These are phyloP conservation scores for Xerocomus nothofagi DNA, from an alignment of 1,284 basidiomycete genomes.

Conservation along the genomic window DNA sequence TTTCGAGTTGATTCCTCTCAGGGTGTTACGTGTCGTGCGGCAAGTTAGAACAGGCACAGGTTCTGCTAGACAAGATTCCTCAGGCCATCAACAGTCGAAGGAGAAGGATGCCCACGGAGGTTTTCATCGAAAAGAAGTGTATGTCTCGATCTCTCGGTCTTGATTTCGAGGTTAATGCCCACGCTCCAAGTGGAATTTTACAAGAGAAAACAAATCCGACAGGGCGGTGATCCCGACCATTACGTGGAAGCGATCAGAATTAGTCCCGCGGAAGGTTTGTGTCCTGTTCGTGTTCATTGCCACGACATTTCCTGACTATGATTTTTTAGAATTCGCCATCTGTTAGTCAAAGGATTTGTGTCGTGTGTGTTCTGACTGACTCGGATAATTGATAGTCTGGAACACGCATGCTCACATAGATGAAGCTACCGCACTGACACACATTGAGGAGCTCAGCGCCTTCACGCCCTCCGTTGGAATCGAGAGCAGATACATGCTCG, in stretches of 20 bases:
- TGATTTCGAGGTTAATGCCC: background rate
- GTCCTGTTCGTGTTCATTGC: background rate
- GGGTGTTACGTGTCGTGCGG: conserved; percentile 62
- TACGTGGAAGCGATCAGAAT: conserved; percentile 60
- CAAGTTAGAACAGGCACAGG: conserved; percentile 53
- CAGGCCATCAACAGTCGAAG: conserved; percentile 57
- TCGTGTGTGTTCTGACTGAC: background rate
- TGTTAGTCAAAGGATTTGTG: conserved; percentile 42
- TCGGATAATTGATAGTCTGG: conserved; percentile 53
- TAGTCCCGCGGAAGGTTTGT: conserved; percentile 65
- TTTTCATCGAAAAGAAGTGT: conserved; percentile 73
- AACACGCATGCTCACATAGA: conserved; percentile 64
- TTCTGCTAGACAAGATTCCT: conserved; percentile 62
- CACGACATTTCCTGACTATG: background rate
- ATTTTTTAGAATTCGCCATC: conserved; percentile 50
- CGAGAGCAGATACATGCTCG: conserved; percentile 34
- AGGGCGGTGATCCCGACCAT: conserved; percentile 49
- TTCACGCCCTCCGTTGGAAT: conserved; percentile 49
- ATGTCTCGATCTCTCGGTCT: background rate
- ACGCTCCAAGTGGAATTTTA: conserved; percentile 64
- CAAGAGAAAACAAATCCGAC: conserved; percentile 59
- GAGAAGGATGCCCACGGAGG: conserved; percentile 71
- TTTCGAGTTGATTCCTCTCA: conserved; percentile 19
- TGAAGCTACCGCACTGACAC: conserved; percentile 50
- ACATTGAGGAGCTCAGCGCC: conserved; percentile 50